Evolutionary conservation across 2,329 filamentous ascomycete genomes (phyloP), one percentile per base, ranked within the genome.

Genomic region (Alternaria novae-zelandiae): DNA sequence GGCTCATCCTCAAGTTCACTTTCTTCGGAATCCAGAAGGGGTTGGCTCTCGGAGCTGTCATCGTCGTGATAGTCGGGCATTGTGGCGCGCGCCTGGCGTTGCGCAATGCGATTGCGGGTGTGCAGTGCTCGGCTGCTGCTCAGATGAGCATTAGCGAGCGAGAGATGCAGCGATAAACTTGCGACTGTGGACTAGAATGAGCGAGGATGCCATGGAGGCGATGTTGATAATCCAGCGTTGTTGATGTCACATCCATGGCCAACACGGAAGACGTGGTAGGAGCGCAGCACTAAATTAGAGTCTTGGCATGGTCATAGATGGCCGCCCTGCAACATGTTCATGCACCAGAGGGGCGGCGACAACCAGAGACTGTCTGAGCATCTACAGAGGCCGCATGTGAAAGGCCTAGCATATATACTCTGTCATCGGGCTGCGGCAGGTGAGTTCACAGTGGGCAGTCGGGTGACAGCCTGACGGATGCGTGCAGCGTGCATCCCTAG

Each of bases 21-120:
- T 21, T 70, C 64, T 25, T 74, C 71, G 20, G 70, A 72, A 15
- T 72, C 68, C 21, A 71, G 62, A 32, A 73, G 66, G 47, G 67
- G 65, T 28, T 68, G 67, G 44, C 53, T 70, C 53, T 72, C 67
- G 23, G 61, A 62, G 49, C 57, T 65, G 28, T 68, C 66, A 13
- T 71, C 67, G 49, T 69, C 55, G 46, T 59, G 50, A 57, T 62
- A 59, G 32, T 54, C 44, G 44, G 60, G 60, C 28, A 58, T 57
- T 43, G 50, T 58, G 44, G 59, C 54, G 51, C 43, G 64, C 32
- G 61, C 53, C 47, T 23, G 46, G 55, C 54, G 50, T 60, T 36
- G n/a, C 43, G 21, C 28, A 47, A 55, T 30, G 63, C 55, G 47
- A 57, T 41, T 26, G 17, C 21, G 43, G 47, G 43, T 43, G 9